Evolutionary conservation across 306 rosid species (phyloP), one percentile per base, ranked within the genome.

Genomic region (Betula pendula): DNA sequence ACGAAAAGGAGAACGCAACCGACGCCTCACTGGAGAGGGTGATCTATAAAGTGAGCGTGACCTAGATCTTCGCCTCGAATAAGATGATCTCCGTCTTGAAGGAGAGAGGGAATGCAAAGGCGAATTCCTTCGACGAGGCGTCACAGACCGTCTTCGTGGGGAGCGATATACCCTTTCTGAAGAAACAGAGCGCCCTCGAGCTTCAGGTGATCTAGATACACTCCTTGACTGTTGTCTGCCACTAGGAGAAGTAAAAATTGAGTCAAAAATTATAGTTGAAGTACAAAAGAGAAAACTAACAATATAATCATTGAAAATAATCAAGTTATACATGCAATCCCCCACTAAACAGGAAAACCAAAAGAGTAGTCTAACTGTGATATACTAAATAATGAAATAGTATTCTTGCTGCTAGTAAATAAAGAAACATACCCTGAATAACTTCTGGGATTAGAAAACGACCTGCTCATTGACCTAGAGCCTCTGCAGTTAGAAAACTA

Each of bases 391-490:
- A 40, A 74, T 2, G 1, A 47, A 14, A 48, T 53, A 62, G 14
- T 53, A 38, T 15, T 1, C 43, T 17, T 63, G 33, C 43, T 20
- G 11, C 31, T 20, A 44, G 58, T 43, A 71, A 72, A 73, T 70
- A 60, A 60, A 42, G 49, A 85, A 75, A 50, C 85, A 71, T 88
- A 86, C 91, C 83, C 77, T 5, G 87, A 87, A 88, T 80, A 79
- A 81, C 91, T 90, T 83, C 83, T 81, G 56, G 87, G 78, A 79
- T 83, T 84, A 65, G 89, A 91, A 80, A 74, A 77, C 10, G 89
- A 87, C 85, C 77, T 77, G 80, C 90, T 88, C 81, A 76, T 82
- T 59, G 97, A 91, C 84, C 89, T 84, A 48, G 85, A 87, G 47
- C 82, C 80, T 70, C 91, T 88, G 88, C 86, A 51, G 42, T 45